Base-by-base conservation (phyloP, 169 alveolate species). In the Plasmodium cynomolgi region DNA sequence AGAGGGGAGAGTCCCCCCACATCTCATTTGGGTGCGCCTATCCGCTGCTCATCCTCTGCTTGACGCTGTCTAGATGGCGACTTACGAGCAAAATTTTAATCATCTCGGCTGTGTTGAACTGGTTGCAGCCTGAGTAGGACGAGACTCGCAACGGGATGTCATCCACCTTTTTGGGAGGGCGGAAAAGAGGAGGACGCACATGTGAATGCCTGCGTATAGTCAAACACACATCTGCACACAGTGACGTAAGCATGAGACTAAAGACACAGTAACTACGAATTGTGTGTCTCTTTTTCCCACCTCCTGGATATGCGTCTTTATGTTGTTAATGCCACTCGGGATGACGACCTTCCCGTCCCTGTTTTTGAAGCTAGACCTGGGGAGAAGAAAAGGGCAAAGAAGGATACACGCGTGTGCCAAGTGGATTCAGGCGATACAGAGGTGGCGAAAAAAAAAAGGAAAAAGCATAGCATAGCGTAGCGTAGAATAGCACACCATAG, bases 311-410 rank as follows among this genome's bases (percentile, higher is more conserved):
- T 95, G 97, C 17, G 91, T 81, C 56, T 94, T 93, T 9, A 95
- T 95, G 50, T 90, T 85, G 15, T 91, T 74, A 37, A 95, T 95
- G 23, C 97, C 97, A 33, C 96, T 90, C 2, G 97, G 97, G 47
- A 95, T 84, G 62, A 95, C 96, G 29, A 92, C 93, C 54, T 95
- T 93, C 9, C 93, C 95, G 23, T 92, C 96, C 75, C 84, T 77
- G 73, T 94, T 94, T 37, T 47, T 88, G 41, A 79, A 79, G 84
- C 92, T 88, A 9, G 88, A 72, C 54, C 90, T 84, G 15, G 6
- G 2, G 47, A 41, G 23, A n/a, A 4, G 83, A 1, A 0, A 29
- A 20, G 20, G 50, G 75, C 13, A n/a, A 9, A n/a, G 37, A 0
- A 44, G 20, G 1, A 17, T 6, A 81, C 37, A 68, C 77, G n/a